Percentiles rank a stretch among this genome's conserved stretches.
These are phyloP conservation scores for Phytomonas serpens DNA, from an alignment of 208 protist species.

Conservation along the genomic window DNA sequence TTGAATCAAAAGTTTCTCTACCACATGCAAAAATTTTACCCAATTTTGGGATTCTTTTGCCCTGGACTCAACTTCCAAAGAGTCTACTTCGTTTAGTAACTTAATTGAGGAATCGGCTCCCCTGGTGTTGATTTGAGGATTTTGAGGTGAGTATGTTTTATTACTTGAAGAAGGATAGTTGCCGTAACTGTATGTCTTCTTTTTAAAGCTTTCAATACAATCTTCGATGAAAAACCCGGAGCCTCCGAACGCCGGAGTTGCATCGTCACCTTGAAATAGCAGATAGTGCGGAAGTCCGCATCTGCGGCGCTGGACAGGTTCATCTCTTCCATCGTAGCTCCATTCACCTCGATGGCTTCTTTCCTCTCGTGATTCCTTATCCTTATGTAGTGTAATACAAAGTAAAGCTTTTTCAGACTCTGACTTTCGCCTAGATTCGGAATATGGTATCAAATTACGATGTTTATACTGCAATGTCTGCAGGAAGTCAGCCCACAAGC, in stretches of 20 bases:
- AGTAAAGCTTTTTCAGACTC: background rate
- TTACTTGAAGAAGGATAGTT: background rate
- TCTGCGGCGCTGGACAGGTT: background rate
- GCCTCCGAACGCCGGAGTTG: background rate
- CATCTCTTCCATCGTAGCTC: background rate
- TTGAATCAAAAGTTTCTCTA: constrained; percentile 3
- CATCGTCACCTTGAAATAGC: background rate
- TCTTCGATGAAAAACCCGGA: background rate
- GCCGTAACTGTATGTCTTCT: background rate
- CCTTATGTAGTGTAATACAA: background rate
- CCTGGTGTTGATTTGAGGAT: background rate
- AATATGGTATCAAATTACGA: background rate
- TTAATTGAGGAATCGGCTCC: background rate
- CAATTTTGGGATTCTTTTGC: background rate
- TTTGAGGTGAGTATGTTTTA: background rate
- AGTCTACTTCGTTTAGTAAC: background rate
- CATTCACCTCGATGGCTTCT: background rate
- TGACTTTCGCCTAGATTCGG: background rate
- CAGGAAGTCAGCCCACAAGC: background rate
- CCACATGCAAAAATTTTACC: background rate
- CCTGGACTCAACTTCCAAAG: background rate
- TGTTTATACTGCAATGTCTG: background rate
- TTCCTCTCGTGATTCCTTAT: background rate
- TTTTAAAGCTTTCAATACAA: background rate
- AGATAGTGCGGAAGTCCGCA: background rate